Evolutionary conservation across 2,329 filamentous ascomycete species (phyloP), one percentile per base, ranked within the genome.

Genomic region (Epichloe sibirici): DNA sequence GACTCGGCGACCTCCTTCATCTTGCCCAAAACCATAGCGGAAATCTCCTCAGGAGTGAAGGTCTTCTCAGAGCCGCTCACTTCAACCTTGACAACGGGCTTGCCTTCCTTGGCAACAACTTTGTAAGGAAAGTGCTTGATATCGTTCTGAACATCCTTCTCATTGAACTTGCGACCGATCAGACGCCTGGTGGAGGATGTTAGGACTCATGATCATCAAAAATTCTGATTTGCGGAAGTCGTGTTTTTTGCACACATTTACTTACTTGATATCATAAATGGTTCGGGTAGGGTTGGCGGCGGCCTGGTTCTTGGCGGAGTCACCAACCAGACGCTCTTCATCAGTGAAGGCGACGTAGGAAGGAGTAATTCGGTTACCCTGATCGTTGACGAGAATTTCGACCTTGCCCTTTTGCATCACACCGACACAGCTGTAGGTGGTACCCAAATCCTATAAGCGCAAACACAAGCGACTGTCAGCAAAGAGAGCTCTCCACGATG

Each of bases 91-190:
- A 98, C 83, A 60, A 83, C 74, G 58, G 93, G 93, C 78, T 96
- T 95, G 69, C 84, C 90, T 72, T 86, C 82, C 78, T 93, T 90
- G 78, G 86, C 80, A 66, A 89, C 68, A 56, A 98, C 87, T 76
- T 88, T 89, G 86, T 91, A 98, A 66, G 93, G 91, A 81, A 95
- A 96, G 79, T 96, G 88, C 87, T 98, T 97, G 68, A 93, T 81
- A 68, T 98, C 93, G 68, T 77, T 79, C 76, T 96, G 90, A 60
- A 96, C 85, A 59, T 94, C 88, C 76, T 85, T 87, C 69, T 93
- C 88, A 49, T 74, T 73, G 71, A 78, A 90, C 74, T 90, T 93
- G 71, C 86, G 86, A 65, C 88, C 88, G 66, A 93, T 90, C 64
- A 93, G 72, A 68, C 88, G 88, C 76, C 86, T 89, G 58, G 6